Percentiles rank a stretch among this genome's conserved stretches.
These are phyloP conservation scores for Geotrichum australiense DNA, from an alignment of 1,139 yeast species.

Conservation along the genomic window DNA sequence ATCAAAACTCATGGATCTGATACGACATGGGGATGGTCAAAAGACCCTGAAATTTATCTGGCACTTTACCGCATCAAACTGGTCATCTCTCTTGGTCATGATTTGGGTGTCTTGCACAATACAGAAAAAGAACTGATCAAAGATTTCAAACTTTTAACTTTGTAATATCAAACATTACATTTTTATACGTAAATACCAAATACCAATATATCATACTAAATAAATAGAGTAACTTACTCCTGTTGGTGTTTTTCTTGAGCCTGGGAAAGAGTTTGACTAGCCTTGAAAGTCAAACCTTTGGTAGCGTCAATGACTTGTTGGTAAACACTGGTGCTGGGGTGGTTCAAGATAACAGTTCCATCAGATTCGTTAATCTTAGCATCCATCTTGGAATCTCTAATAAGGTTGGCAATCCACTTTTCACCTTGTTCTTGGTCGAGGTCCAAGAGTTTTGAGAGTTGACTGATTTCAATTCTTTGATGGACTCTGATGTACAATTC, in stretches of 20 bases:
- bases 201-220: too few relatives aligned
- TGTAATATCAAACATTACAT: too few relatives aligned
- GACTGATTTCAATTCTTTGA: constrained; percentile 40
- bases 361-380: constrained; percentile 44
- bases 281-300: constrained; percentile 49
- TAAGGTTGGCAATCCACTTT: constrained; percentile 43
- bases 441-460: constrained; percentile 39
- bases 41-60: constrained; percentile 21
- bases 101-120: too few relatives aligned
- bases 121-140: too few relatives aligned
- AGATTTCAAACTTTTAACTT: too few relatives aligned
- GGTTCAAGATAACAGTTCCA: constrained; percentile 43
- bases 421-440: constrained; percentile 42
- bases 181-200: too few relatives aligned
- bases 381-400: constrained; percentile 43
- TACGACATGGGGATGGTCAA: constrained; percentile 37
- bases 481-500: constrained; percentile 50
- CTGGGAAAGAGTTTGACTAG: constrained; percentile 43
- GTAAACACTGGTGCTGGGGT: constrained; percentile 41
- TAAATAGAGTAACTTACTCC: too few relatives aligned
- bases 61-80: constrained; percentile 17
- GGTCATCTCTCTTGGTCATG: constrained; percentile 11
- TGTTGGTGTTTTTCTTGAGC: constrained; percentile 24
- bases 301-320: constrained; percentile 55
- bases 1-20: constrained; percentile 24